Evolutionary conservation across 1,139 yeast species (phyloP), one percentile per base, ranked within the genome.

Genomic region (Saccharomyces hybrid): DNA sequence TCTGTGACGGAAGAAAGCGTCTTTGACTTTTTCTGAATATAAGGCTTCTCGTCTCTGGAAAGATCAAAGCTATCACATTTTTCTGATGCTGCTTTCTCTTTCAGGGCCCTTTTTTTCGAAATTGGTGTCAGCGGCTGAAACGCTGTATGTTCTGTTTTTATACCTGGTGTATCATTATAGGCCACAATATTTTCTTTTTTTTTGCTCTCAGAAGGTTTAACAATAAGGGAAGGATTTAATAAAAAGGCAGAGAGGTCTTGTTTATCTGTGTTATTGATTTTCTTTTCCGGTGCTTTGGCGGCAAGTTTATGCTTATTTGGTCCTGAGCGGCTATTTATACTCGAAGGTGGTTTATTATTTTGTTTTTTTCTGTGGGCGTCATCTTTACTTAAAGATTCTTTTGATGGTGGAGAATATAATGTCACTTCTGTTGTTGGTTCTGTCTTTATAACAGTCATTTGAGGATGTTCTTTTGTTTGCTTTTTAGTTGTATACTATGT

Each of bases 161-260:
- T 25, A 16, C 16, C 16, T 2, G 44, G 44, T 16, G 44, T 16
- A 16, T 38, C 44, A 8, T 16, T 34, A 38, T 14, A 4, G 23
- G 44, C 13, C n/a, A 38, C 44, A 49, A 31, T 4, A 9, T 49
- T 23, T n/a, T 13, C 47, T 20, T 50, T 50, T 26, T 32, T 27
- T 44, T 28, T 50, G 20, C 51, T 31, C 47, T 34, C 25, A 5
- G 50, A 51, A 34, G 28, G 48, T 51, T 41, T 32, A 32, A 46
- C 44, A 25, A 46, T 44, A 47, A 47, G 50, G 41, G 49, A 27
- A 11, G 28, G 46, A 26, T 41, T 46, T 20, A 38, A 38, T 25
- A 38, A 16, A 38, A 38, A 38, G 4, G 44, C 44, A n/a, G 44
- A 38, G 11, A 38, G 44, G 13, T 38, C 44, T 9, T 38, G 44